Evolutionary conservation across 2,329 filamentous ascomycete species (phyloP), one percentile per base, ranked within the genome.

Genomic region (Calonectria montana): DNA sequence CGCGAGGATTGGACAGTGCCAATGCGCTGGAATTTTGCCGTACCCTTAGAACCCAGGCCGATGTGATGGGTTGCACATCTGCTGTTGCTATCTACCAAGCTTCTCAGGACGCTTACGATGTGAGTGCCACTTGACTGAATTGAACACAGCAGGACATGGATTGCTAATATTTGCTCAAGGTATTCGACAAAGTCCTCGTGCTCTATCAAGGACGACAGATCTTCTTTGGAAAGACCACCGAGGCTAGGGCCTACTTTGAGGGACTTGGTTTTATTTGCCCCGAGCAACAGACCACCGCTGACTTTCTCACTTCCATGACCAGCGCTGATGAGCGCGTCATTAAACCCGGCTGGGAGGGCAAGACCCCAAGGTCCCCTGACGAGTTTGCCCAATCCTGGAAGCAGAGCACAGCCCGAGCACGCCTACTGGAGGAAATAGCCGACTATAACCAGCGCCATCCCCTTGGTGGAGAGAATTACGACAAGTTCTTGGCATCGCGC

Each of bases 171-270:
- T 6, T 23, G 82, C 82, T 3, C 86, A 18, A 67, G 65, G 45
- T 91, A 0, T 93, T 94, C 68, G 91, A 94, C 81, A 94, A 94
- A 80, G 92, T 91, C 0, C 83, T 92, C 1, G 85, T 94, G 0
- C 86, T 94, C 1, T 92, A 93, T 76, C 89, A 93, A 73, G 92
- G 92, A 7, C 89, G 89, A 64, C 91, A 92, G 74, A 90, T 93
- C 69, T 94, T 75, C 65, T 80, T 79, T 27, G 79, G 79, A 9
- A 74, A 65, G 29, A 73, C 74, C 3, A 25, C 29, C 1, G 66
- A 79, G 1, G 79, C 79, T 0, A 75, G 74, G 25, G 50, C 66
- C 10, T 81, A 80, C 10, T 81, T 81, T 16, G 74, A 76, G 41
- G 59, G 67, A 2, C 70, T 81, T 67, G 92, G 92, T 0, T 94